Evolutionary conservation across 306 rosid species (phyloP), one percentile per base, ranked within the genome.

Genomic region (Inga laurina): DNA sequence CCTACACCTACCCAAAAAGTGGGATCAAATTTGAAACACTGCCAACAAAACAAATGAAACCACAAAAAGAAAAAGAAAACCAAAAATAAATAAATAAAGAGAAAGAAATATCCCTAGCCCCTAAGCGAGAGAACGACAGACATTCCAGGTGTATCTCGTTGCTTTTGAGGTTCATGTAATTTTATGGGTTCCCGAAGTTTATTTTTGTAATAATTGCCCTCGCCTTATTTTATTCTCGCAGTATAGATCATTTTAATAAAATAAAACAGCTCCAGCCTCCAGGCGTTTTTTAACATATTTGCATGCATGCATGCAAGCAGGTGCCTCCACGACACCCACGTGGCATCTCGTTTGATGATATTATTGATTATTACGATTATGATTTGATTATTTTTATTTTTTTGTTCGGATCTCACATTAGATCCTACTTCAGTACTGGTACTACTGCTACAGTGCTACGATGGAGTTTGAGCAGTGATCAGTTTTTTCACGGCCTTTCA

Each of bases 61-160:
- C 34, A 74, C 57, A 77, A 81, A 66, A 12, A 10, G 66, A 44
- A 9, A 41, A 41, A 39, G 24, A 56, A 78, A 74, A 82, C 0
- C 0, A 5, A 44, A 19, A 41, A 41, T 27, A 39, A 39, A 3
- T 56, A 21, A 48, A 15, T 13, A 37, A 12, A 22, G 30, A 22
- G 32, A 24, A 52, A 49, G 69, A 84, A 77, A 64, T 64, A 85
- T 81, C 79, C 79, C 85, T 64, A 88, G 74, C 85, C 87, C 81
- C 84, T 48, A 67, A 88, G 83, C 80, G 45, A 80, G 73, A 79
- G 89, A 89, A 84, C 85, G 94, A 91, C 94, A 92, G 88, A 96
- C 98, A 95, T 93, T 93, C 97, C 94, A 91, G 98, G 89, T 93
- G 97, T 90, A 85, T 88, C 90, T 92, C 81, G 97, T 84, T 93